Conservation (phyloP, 1,284 basidiomycete genomes). For the Phellopilus nigrolimitatus region DNA sequence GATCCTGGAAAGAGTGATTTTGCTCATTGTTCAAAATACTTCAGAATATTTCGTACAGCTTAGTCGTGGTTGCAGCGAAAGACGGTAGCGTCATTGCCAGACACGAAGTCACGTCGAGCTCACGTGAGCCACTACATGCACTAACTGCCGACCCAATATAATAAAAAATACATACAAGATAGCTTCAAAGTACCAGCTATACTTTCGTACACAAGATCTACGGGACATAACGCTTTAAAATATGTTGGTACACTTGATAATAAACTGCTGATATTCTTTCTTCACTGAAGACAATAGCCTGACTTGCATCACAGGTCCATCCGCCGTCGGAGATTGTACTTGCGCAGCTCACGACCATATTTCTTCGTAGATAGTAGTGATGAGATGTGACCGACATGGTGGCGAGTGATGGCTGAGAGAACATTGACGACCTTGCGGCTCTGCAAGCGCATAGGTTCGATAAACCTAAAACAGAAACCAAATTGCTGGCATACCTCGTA, state of each 20-base stretch:
- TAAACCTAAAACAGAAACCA: background rate
- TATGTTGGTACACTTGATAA: too few species aligned
- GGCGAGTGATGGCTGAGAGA: constrained; percentile 7
- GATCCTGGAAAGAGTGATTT: constrained; percentile 36
- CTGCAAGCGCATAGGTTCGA: background rate
- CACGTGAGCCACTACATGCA: too few species aligned
- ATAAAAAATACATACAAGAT: too few species aligned
- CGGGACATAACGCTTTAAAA: too few species aligned
- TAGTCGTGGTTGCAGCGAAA: too few species aligned
- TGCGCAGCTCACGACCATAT: background rate
- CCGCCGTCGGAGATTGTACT: constrained; percentile 13
- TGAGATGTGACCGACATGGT: constrained; percentile 1
- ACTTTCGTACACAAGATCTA: too few species aligned
- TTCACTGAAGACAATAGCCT: background rate
- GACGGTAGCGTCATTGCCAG: too few species aligned
- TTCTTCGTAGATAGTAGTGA: constrained; percentile 4
- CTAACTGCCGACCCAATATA: too few species aligned
- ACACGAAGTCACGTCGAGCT: too few species aligned
- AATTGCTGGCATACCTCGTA: constrained; percentile 2
- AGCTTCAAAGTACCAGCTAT: too few species aligned
- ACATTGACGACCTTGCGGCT: constrained; percentile 4
- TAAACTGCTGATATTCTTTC: too few species aligned
- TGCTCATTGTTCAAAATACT: constrained; percentile 5
- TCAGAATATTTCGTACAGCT: too few species aligned
- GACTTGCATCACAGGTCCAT: constrained; percentile 7